Conservation (phyloP, 1,284 basidiomycete species). For the Pulchroboletus neoregius region DNA sequence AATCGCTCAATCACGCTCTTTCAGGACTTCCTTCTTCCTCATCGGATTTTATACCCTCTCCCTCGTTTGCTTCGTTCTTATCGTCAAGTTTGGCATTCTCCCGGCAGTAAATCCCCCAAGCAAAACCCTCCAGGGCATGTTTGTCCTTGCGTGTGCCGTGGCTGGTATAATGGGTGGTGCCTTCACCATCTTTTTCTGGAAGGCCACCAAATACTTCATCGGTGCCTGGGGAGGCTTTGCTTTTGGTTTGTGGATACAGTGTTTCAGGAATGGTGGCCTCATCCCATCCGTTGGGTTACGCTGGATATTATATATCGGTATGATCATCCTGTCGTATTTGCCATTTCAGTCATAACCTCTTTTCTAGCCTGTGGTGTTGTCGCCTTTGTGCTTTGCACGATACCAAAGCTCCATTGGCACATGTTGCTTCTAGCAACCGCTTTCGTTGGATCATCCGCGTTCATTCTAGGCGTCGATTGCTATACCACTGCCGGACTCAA, state of each 20-base stretch:
- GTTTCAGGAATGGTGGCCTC: constrained; percentile 77
- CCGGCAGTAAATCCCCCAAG: constrained; percentile 78
- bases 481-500: constrained; percentile 88
- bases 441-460: constrained; percentile 86
- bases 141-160: constrained; percentile 78
- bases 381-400: constrained; percentile 60
- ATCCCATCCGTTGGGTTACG: constrained; percentile 73
- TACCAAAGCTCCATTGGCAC: constrained; percentile 74
- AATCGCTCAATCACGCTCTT: constrained; percentile 14
- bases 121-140: constrained; percentile 79
- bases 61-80: constrained; percentile 82
- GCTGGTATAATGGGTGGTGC: constrained; percentile 82
- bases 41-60: constrained; percentile 87
- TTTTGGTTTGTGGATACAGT: constrained; percentile 84
- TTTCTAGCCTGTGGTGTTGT: constrained; percentile 49
- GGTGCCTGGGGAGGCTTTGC: constrained; percentile 88
- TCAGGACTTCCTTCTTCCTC: constrained; percentile 89
- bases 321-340: constrained; percentile 12
- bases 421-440: constrained; percentile 80
- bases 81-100: constrained; percentile 85
- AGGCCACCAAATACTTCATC: constrained; percentile 80
- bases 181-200: constrained; percentile 87
- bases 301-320: constrained; percentile 87
- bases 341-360: constrained; percentile 19
- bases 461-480: constrained; percentile 92